These are phyloP conservation scores for Aspergillus campestris DNA, from an alignment of 495 filamentous ascomycete genomes.

Conservation along the genomic window DNA sequence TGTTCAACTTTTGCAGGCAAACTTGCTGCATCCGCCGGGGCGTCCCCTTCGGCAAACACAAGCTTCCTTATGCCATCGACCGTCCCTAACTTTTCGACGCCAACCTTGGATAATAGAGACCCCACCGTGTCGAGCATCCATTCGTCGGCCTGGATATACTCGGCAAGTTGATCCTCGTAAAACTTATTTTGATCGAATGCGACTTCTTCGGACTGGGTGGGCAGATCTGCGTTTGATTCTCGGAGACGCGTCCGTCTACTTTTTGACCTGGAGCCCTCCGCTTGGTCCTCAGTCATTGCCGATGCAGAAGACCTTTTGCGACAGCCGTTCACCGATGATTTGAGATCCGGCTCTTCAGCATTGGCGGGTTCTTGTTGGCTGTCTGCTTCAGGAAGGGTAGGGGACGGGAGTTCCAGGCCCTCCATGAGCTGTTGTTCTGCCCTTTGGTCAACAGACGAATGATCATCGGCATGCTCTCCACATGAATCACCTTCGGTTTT, in stretches of 20 bases:
- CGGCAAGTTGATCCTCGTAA: slow-evolving; percentile 61
- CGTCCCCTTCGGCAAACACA: slow-evolving; percentile 9
- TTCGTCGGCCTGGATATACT: slow-evolving; percentile 62
- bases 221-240: slow-evolving; percentile 55
- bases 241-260: slow-evolving; percentile 78
- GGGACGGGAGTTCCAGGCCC: slow-evolving; percentile 27
- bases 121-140: slow-evolving; percentile 64
- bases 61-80: slow-evolving; percentile 32
- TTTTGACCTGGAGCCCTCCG: slow-evolving; percentile 56
- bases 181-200: slow-evolving; percentile 59
- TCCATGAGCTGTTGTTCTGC: slow-evolving; percentile 38
- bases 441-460: slow-evolving; percentile 32
- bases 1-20: slow-evolving; percentile 14
- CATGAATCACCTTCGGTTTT: slow-evolving; percentile 9
- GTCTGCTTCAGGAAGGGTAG: slow-evolving; percentile 13
- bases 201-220: slow-evolving; percentile 41
- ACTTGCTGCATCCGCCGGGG: slow-evolving; percentile 5
- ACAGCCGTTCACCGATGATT: slow-evolving; percentile 15
- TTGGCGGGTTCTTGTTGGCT: slow-evolving; percentile 16
- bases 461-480: slow-evolving; percentile 27
- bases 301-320: slow-evolving; percentile 46
- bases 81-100: slow-evolving; percentile 44
- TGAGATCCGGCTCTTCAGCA: slow-evolving; percentile 23
- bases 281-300: slow-evolving; percentile 40
- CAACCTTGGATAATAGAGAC: slow-evolving; percentile 58